Evolutionary conservation across 169 alveolate genomes (phyloP), one percentile per base, ranked within the genome.

Genomic region (Neospora caninum): DNA sequence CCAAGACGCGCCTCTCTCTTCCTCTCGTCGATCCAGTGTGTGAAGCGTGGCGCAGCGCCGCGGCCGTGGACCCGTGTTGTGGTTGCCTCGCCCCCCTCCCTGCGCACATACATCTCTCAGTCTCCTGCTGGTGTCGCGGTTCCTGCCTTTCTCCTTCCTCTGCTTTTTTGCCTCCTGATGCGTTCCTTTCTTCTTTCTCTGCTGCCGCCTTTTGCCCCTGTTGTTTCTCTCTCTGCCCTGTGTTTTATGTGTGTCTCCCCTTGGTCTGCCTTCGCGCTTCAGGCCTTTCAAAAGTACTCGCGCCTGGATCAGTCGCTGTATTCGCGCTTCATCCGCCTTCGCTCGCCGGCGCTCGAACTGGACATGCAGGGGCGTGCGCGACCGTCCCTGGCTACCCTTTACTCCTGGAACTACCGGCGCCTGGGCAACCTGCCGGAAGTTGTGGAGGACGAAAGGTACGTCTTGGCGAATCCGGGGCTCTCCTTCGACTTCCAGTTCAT

Each of bases 291-390:
- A 92, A 95, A 95, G 80, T 97, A 95, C 96, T 97, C 98, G 67
- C 97, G 96, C 73, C 96, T 97, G 95, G 98, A 98, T 92, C 98
- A 98, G 95, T 97, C 98, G 41, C 95, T 98, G 69, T 97, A 94
- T 91, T 94, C 95, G 54, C 96, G 97, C 92, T 95, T 98, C 88
- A 95, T 97, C 73, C 97, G 99, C 27, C 97, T 98, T 91, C 96
- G 96, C 92, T 95, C 96, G 25, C 99, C 99, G 34, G 94, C 96
- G 49, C 95, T 98, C 67, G 94, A 92, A 89, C 96, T 98, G 84
- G 96, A 98, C 93, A 95, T 94, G 84, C 99, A 98, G 96, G 99
- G 99, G 38, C 97, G 99, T 38, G 97, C 98, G 88, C 94, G 99
- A 94, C 98, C 97, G 41, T 97, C 97, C 92, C 97, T 98, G 43